Conservation (phyloP, 495 filamentous ascomycete genomes). For the Penicillium cataractarum region DNA sequence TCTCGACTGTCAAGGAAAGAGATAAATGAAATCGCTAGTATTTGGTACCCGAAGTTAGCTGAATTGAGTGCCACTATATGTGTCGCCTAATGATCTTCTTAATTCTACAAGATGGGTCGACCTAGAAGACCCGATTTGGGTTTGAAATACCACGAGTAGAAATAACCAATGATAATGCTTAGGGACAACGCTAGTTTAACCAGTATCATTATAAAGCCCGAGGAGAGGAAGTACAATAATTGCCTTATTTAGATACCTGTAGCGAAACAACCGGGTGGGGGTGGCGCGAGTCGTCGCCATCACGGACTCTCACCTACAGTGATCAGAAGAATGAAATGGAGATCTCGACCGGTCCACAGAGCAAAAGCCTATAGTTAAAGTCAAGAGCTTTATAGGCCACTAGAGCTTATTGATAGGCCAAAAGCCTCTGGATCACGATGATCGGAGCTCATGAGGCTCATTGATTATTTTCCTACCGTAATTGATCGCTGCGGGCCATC, state of each 20-base stretch:
- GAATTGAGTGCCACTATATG: neutral
- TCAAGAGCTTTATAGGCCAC: neutral
- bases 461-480: neutral
- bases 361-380: neutral
- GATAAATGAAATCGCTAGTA: neutral
- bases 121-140: no score
- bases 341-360: neutral
- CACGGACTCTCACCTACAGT: neutral
- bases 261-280: neutral
- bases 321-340: neutral
- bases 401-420: neutral
- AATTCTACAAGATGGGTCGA: no score
- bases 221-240: neutral
- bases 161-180: no score
- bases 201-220: neutral
- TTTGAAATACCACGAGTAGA: no score
- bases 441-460: neutral
- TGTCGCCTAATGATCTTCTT: no score
- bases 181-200: neutral
- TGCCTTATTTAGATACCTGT: neutral
- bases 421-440: neutral
- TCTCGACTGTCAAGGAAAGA: neutral
- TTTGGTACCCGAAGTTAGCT: neutral
- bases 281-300: neutral
- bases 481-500: neutral